Base-by-base conservation (phyloP, 1,284 basidiomycete species). In the Cryptococcus amylolentus region DNA sequence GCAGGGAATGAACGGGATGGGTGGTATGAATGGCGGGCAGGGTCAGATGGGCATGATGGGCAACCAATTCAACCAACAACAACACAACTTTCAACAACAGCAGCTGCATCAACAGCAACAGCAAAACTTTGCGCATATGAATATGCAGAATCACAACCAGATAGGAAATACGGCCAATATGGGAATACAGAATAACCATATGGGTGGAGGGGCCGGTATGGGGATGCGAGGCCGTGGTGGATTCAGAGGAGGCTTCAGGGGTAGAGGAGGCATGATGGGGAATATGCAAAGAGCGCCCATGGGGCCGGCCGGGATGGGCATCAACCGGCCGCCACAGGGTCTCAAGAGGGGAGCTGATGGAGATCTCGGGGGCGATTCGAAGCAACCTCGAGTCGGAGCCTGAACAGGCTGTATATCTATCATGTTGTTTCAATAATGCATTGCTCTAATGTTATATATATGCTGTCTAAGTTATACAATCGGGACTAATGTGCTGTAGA, bases 311-410 rank as follows among this genome's bases (percentile, higher is more conserved):
- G 49, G 20, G 16, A 35, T 52, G 55, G 54, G 18, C n/a, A n/a
- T 37, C 28, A 46, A 42, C 26, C 18, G 50, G 50, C 35, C 35
- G 18, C 26, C 16, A 49, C 31, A 16, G 18, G 28, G n/a, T 12
- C 48, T 41, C 18, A 57, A 57, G 37, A 49, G 56, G 37, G 46
- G 47, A 20, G 40, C 50, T 16, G 57, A 53, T 20, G 44, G 26
- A 31, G 50, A 52, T 14, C 7, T 43, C 14, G 48, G 54, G 4
- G 41, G 47, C 10, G 56, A 55, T 28, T 39, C 39, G 9, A 62
- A 62, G 39, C 52, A 55, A 35, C 56, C 55, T n/a, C 48, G 49
- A 54, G 56, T 58, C 56, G 42, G 56, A 54, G 26, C 28, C 8
- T 47, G 37, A 38, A 23, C 46, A 13, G 23, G 31, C 4, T 18